Evolutionary conservation across 257 asterid species (phyloP).

Genomic region (Solanum etuberosum): DNA sequence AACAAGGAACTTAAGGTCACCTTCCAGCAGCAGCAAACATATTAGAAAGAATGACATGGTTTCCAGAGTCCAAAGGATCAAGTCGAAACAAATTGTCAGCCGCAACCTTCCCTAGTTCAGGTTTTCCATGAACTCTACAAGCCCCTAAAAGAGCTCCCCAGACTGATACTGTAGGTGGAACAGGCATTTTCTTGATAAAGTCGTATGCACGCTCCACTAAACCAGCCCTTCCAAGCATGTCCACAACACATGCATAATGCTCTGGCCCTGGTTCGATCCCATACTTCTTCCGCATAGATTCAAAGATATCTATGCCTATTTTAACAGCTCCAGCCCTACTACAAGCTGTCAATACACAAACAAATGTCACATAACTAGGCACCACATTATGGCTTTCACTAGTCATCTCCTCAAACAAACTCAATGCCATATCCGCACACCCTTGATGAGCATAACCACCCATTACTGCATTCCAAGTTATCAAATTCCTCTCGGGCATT

Average conservation of each 20-base stretch:
- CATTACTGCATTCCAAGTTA: slow-evolving; percentile 74
- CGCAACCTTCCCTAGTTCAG: slow-evolving; percentile 61
- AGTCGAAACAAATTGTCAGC: slow-evolving; percentile 71
- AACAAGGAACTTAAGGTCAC: background rate
- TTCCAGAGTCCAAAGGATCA: slow-evolving; percentile 83
- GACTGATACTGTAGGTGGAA: slow-evolving; percentile 53
- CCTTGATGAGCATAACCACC: slow-evolving; percentile 92
- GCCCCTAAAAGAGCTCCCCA: slow-evolving; percentile 93
- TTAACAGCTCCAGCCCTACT: slow-evolving; percentile 80
- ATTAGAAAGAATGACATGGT: slow-evolving; percentile 69
- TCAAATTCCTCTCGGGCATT: slow-evolving; percentile 49
- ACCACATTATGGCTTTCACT: slow-evolving; percentile 2
- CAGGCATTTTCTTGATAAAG: slow-evolving; percentile 46
- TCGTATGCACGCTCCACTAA: slow-evolving; percentile 64
- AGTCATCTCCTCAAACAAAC: slow-evolving; percentile 46
- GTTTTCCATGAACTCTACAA: slow-evolving; percentile 57
- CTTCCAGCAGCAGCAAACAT: slow-evolving; percentile 35
- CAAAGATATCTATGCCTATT: slow-evolving; percentile 52
- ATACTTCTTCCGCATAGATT: slow-evolving; percentile 42
- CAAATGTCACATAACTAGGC: slow-evolving; percentile 76
- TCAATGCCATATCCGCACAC: slow-evolving; percentile 49
- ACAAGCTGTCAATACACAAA: slow-evolving; percentile 71
- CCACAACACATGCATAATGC: slow-evolving; percentile 85
- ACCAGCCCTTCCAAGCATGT: slow-evolving; percentile 88
- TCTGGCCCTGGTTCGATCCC: slow-evolving; percentile 65